Evolutionary conservation across 495 filamentous ascomycete genomes (phyloP).

Genomic region (Podospora pseudopauciseta): DNA sequence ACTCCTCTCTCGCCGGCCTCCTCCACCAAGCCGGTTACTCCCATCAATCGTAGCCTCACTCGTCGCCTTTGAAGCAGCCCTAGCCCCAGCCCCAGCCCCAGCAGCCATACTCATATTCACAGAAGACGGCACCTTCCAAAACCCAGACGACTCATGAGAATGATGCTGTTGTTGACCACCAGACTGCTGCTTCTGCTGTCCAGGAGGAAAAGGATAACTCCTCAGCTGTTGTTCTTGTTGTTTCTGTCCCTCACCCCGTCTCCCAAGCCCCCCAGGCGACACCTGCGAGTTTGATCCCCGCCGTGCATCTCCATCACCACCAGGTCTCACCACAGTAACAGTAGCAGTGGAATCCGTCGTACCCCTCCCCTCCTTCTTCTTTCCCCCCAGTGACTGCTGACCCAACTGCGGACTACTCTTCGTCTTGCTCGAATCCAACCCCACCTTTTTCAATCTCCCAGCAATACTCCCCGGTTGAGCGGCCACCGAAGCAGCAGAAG

Average conservation of each 20-base stretch:
- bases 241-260: too few relatives aligned
- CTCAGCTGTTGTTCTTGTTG: neutral
- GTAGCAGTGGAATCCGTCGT: neutral
- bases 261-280: too few relatives aligned
- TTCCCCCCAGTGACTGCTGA: neutral
- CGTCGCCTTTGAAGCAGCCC: neutral
- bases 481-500: constrained; percentile 25
- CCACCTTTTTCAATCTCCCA: constrained; percentile 20
- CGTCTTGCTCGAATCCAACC: neutral
- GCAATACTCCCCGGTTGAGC: constrained; percentile 27
- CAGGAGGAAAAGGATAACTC: neutral
- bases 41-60: constrained; percentile 1
- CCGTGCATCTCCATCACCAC: neutral
- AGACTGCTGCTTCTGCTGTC: neutral
- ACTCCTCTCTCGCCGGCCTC: constrained; percentile 6
- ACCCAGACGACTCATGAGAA: neutral
- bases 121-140: neutral
- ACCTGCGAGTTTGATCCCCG: neutral
- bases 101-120: neutral
- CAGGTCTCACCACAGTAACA: neutral
- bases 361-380: neutral
- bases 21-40: neutral
- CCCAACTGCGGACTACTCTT: constrained; percentile 1
- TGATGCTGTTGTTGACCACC: neutral
- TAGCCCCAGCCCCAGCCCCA: neutral